phyloP scores from a whole-genome alignment of 1,284 basidiomycete species.

The Cutaneotrichosporon daszewskae region DNA sequence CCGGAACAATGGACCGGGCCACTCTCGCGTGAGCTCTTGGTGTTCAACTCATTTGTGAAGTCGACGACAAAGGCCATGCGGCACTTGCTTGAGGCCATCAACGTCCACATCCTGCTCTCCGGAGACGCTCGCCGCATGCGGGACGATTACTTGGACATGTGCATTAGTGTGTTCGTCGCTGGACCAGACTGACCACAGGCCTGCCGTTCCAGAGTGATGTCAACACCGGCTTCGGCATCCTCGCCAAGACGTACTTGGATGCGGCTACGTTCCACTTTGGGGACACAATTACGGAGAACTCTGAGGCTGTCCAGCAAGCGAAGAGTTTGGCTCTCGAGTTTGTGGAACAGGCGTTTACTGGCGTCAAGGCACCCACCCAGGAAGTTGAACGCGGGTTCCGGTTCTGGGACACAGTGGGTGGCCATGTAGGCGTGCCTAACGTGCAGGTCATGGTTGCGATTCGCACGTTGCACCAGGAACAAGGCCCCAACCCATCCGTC shows the following conservation, averaged over 20 bases:
- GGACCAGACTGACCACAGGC: slow-evolving; percentile 20
- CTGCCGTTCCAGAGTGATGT: slow-evolving; percentile 92
- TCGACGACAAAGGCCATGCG: slow-evolving; percentile 83
- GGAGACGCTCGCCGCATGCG: slow-evolving; percentile 76
- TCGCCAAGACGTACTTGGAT: slow-evolving; percentile 93
- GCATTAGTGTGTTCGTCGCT: slow-evolving; percentile 55
- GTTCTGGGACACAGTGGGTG: slow-evolving; percentile 93
- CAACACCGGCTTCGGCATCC: slow-evolving; percentile 95
- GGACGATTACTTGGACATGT: slow-evolving; percentile 89
- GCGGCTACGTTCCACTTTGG: slow-evolving; percentile 77
- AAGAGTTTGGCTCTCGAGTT: slow-evolving; percentile 84
- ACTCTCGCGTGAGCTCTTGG: slow-evolving; percentile 87
- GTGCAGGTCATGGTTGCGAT: slow-evolving; percentile 77
- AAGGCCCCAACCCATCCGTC: slow-evolving; percentile 66
- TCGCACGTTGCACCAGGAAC: slow-evolving; percentile 69
- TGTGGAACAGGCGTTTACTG: slow-evolving; percentile 85
- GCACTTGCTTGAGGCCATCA: slow-evolving; percentile 82
- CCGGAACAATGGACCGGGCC: slow-evolving; percentile 86
- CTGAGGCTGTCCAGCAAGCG: slow-evolving; percentile 70
- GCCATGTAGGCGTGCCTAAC: slow-evolving; percentile 12
- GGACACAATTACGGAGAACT: slow-evolving; percentile 56
- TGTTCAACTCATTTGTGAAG: slow-evolving; percentile 96
- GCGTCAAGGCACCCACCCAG: slow-evolving; percentile 74
- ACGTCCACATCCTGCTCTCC: slow-evolving; percentile 84
- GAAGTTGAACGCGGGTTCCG: slow-evolving; percentile 95